Conservation (phyloP, 345 rosid genomes). For the Bruguiera sexangula region DNA sequence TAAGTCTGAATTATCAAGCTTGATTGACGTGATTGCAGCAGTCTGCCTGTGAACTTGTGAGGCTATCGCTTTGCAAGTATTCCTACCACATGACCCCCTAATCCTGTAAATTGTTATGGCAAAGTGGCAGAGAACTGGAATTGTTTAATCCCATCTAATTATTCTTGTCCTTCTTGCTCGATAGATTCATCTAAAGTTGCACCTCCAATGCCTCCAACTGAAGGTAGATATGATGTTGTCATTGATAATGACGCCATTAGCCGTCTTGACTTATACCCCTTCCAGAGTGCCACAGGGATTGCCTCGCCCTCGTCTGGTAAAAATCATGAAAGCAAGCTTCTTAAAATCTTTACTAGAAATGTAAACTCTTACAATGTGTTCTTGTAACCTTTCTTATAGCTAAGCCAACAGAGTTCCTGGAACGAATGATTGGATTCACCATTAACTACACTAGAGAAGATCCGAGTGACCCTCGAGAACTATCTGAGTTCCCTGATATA, state of each 20-base stretch:
- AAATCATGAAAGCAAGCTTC: background rate
- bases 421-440: slow-evolving; percentile 67
- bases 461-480: slow-evolving; percentile 60
- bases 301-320: slow-evolving; percentile 56
- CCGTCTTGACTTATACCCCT: slow-evolving; percentile 71
- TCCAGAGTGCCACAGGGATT: slow-evolving; percentile 59
- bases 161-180: background rate
- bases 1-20: no score
- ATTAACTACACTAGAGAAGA: slow-evolving; percentile 70
- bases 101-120: no score
- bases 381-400: slow-evolving; percentile 22
- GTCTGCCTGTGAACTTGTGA: no score
- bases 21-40: no score
- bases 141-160: background rate
- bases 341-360: background rate
- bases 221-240: slow-evolving; percentile 63
- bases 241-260: slow-evolving; percentile 50
- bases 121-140: background rate
- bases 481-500: slow-evolving; percentile 77
- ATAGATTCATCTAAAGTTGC: slow-evolving; percentile 49
- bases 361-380: background rate
- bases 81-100: no score
- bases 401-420: slow-evolving; percentile 57
- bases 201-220: slow-evolving; percentile 78
- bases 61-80: no score